phyloP scores from a whole-genome alignment of 2,329 filamentous ascomycete genomes.

The Pseudocercospora pini-densiflorae region DNA sequence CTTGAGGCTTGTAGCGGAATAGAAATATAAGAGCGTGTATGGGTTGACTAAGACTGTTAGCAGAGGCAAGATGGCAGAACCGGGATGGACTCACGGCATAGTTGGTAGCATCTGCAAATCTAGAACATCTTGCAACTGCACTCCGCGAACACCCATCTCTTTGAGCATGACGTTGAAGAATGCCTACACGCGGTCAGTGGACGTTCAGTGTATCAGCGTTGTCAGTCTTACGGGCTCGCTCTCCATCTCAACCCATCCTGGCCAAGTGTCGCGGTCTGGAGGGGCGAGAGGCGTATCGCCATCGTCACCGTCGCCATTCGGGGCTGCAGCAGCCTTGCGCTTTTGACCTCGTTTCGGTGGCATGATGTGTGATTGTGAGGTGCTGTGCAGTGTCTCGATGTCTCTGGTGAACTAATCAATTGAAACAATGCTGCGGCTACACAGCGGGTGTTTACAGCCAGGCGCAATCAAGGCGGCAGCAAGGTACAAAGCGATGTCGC shows the following conservation, averaged over 20 bases:
- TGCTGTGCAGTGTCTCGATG: too few relatives aligned
- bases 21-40: constrained; percentile 89
- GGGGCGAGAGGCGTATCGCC: constrained; percentile 23
- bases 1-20: constrained; percentile 65
- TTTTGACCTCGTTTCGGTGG: constrained; percentile 31
- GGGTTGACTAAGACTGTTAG: constrained; percentile 59
- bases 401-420: neutral
- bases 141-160: constrained; percentile 74
- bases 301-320: constrained; percentile 47
- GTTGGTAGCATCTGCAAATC: constrained; percentile 65
- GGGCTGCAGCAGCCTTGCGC: constrained; percentile 23
- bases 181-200: constrained; percentile 55
- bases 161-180: constrained; percentile 86
- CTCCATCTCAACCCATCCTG: constrained; percentile 82
- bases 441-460: neutral
- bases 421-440: neutral
- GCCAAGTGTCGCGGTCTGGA: constrained; percentile 65
- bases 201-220: neutral
- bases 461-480: neutral
- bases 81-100: constrained; percentile 42
- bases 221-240: constrained; percentile 74
- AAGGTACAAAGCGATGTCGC: neutral
- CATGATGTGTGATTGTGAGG: constrained; percentile 15
- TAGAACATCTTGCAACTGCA: constrained; percentile 78
- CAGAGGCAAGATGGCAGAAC: neutral